phyloP scores from a whole-genome alignment of 2,329 filamentous ascomycete species.

The Xylaria sp. region DNA sequence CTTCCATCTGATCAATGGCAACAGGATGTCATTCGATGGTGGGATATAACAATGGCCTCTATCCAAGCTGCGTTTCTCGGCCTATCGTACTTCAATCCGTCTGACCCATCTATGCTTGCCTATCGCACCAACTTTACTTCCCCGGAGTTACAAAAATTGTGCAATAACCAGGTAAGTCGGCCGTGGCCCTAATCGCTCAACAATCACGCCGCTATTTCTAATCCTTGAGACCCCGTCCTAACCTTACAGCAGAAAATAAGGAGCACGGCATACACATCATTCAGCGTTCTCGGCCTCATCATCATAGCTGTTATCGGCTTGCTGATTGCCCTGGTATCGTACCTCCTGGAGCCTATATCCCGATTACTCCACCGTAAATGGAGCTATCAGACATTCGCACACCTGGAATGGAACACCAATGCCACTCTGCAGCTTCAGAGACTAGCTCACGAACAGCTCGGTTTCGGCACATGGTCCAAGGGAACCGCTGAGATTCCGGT shows the following conservation, averaged over 20 bases:
- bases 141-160: not conserved
- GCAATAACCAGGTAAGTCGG: not conserved
- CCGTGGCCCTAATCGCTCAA: not conserved
- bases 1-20: conserved; percentile 22
- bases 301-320: conserved; percentile 30
- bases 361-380: conserved; percentile 15
- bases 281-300: conserved; percentile 35
- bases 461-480: conserved; percentile 1
- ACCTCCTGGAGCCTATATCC: conserved; percentile 6
- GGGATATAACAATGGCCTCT: not conserved
- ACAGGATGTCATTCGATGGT: conserved; percentile 13
- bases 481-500: not conserved
- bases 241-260: conserved; percentile 32
- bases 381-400: conserved; percentile 19
- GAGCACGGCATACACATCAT: conserved; percentile 29
- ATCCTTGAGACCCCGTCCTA: not conserved
- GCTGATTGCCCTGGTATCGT: conserved; percentile 26
- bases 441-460: conserved; percentile 3
- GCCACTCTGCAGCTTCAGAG: conserved; percentile 29
- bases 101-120: not conserved
- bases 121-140: not conserved
- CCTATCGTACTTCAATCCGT: not conserved
- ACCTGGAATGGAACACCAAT: conserved; percentile 33
- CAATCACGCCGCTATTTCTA: not conserved
- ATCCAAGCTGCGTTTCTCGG: not conserved